Evolutionary conservation across 78 protist species (phyloP), one percentile per base, ranked within the genome.

Genomic region (Dictyostelium intermedium): DNA sequence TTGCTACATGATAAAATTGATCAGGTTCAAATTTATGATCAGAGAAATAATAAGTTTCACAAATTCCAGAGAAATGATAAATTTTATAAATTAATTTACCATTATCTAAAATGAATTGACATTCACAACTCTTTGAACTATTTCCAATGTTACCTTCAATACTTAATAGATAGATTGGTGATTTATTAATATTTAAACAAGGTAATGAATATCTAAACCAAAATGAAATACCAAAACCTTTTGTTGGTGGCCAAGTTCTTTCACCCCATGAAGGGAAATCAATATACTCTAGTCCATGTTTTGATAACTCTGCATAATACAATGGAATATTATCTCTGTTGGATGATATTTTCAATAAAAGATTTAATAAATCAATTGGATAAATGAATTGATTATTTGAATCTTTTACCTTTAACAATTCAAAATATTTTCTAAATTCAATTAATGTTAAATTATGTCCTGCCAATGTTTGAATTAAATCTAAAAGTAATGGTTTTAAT

Each of bases 251-350:
- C 96, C 96, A 92, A 25, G 86, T 27, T 60, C 81, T 61, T 39
- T 92, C 96, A 47, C 92, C 91, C 27, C 37, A 73, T 10, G 70
- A 32, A 16, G 92, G 92, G 41, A 92, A 56, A 53, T 92, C 96
- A 2, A 92, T 84, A 70, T 85, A 92, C 39, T 92, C 93, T 10
- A 92, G 13, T 1, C 82, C 91, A 43, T 66, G 43, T 39, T 92
- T 92, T 39, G 96, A 92, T 27, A 92, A 53, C 10, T 92, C 96
- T 14, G 96, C 96, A 73, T 86, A 92, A 70, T 84, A 92, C 2
- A 76, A 56, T 32, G 96, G 96, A 0, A 86, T 35, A 72, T 80
- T 80, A 0, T 74, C 92, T 3, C 96, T 34, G 53, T 47, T 77
- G 4, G 35, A 18, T 10, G 92, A 60, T 18, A 92, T 61, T 39